Evolutionary conservation across 768 basidiomycete genomes (phyloP), one percentile per base, ranked within the genome.

Genomic region (Psilocybe azurescens): DNA sequence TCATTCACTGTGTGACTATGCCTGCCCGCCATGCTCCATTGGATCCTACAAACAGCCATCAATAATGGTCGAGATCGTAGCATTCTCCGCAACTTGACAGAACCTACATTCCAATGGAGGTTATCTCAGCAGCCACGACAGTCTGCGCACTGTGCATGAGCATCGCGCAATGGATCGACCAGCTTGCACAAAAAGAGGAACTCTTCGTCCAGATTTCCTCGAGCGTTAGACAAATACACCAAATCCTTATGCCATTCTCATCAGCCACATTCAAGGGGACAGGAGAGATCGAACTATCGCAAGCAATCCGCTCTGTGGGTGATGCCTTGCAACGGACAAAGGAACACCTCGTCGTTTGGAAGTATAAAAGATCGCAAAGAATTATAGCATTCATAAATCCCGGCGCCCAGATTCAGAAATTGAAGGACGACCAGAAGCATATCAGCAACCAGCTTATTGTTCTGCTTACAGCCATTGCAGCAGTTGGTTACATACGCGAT

Each of bases 371-470:
- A 6, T 20, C 46, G 13, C 10, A 49, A 9, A 55, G 38, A n/a
- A n/a, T 61, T 5, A 24, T 61, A 3, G 53, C 60, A 9, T 61
- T 61, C 28, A 16, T 61, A 7, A 61, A 61, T 14, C 60, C 60
- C 1, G 47, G 38, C 0, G 33, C 53, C 8, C 53, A 55, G 14
- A 38, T 61, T 36, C 44, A 50, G 16, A 32, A 56, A 16, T 24
- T 61, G n/a, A 20, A 44, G 47, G 60, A 61, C 1, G 53, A 61
- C 33, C 46, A 61, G 33, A 55, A 20, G 44, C 53, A 61, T 24
- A 41, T 61, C n/a, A 55, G 41, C 20, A 32, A 55, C n/a, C 60
- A 61, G 18, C 53, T 61, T 5, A 33, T 61, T 20, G 49, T 61
- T 16, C 54, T 61, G 18, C 53, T 61, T 13, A 56, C 53, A 24